Evolutionary conservation across 148 eudicot species (phyloP).

Genomic region (Rhododendron simsii): DNA sequence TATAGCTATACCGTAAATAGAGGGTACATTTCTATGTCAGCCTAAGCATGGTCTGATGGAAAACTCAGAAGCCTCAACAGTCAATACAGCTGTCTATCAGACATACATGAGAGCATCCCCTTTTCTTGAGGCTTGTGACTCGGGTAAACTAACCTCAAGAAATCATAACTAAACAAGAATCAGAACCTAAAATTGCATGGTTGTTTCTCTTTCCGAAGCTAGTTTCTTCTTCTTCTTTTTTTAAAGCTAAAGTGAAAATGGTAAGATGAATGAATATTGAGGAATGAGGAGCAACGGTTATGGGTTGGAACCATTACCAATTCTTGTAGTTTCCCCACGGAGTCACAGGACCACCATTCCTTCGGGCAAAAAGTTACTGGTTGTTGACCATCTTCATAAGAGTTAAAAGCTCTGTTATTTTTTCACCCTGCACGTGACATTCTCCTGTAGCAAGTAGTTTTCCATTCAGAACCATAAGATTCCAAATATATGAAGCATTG

Average conservation of each 20-base stretch:
- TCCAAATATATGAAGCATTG: background rate
- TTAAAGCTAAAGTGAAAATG: background rate
- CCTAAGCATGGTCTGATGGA: background rate
- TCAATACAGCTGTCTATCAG: background rate
- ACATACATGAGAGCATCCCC: background rate
- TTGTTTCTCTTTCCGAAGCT: background rate
- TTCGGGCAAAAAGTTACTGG: background rate
- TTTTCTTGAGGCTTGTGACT: background rate
- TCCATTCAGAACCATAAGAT: background rate
- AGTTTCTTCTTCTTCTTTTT: no score
- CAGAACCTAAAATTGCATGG: background rate
- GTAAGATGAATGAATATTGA: background rate
- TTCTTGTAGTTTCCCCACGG: background rate
- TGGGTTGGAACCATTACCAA: background rate
- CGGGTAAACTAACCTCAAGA: background rate
- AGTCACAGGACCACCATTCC: background rate
- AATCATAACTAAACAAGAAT: background rate
- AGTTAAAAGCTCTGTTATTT: background rate
- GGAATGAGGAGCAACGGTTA: background rate
- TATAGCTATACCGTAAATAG: background rate
- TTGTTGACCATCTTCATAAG: conserved; percentile 3
- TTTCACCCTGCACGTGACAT: background rate
- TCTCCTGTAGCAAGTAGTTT: background rate
- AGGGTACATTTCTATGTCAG: background rate
- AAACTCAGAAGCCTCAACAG: background rate